Evolutionary conservation across 169 alveolate species (phyloP), one percentile per base, ranked within the genome.

Genomic region (Babesia bovis): DNA sequence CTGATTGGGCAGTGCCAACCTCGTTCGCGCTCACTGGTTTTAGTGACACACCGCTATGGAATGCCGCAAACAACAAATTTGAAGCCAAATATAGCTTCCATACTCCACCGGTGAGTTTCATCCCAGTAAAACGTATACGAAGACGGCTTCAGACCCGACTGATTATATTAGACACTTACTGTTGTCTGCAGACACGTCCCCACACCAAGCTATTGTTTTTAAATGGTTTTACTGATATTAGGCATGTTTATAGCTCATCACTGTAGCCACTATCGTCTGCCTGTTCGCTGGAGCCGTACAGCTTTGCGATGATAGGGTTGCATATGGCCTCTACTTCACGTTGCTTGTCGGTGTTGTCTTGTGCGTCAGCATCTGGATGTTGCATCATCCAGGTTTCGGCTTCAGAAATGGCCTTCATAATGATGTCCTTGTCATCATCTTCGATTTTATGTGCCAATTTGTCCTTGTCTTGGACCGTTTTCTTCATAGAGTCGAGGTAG

Each of bases 261-360:
- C 82, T 71, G 65, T 71, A 71, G 51, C 82, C 82, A 32, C 56
- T 71, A 65, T 71, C 82, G n/a, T 71, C 82, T 6, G 55, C 67
- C 49, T 71, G 69, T 38, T 49, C 66, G 25, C 53, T 7, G 10
- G 82, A 71, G 10, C 82, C 77, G 63, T 96, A 96, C 78, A 96
- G 92, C 85, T 92, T 94, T 63, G 93, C 85, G 70, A 96, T 94
- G 81, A 96, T 95, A 26, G 99, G 99, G 84, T 95, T 94, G 90
- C 97, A 95, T 36, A 95, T 88, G 44, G 94, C 92, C 85, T 95
- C 98, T n/a, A 96, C 90, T 66, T 93, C 95, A 74, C 93, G 94
- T 68, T 87, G 92, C 83, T 94, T 93, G 65, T 90, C 96, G 77
- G 94, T 96, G 85, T 90, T 90, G 45, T 94, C 98, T 68, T 93